phyloP scores from a whole-genome alignment of 2,329 filamentous ascomycete genomes.

The Talaromyces sp. region DNA sequence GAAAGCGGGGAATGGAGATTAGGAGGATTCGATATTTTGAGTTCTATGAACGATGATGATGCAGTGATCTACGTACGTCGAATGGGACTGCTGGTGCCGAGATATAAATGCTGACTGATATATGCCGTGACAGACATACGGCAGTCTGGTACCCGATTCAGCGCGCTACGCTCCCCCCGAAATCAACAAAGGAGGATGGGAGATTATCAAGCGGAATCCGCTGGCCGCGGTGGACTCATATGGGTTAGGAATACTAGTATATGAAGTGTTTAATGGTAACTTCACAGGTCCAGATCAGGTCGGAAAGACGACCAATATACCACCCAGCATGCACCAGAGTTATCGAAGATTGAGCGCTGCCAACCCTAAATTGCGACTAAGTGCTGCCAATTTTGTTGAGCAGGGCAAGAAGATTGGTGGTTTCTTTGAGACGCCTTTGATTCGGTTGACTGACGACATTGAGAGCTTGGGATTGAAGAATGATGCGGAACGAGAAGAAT shows the following conservation, averaged over 20 bases:
- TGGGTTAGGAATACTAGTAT: slow-evolving; percentile 75
- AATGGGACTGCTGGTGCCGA: slow-evolving; percentile 1
- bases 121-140: slow-evolving; percentile 61
- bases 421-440: slow-evolving; percentile 90
- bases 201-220: slow-evolving; percentile 76
- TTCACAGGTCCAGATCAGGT: slow-evolving; percentile 73
- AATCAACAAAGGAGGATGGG: slow-evolving; percentile 82
- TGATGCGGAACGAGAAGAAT: slow-evolving; percentile 75
- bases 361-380: slow-evolving; percentile 83
- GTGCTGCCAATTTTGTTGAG: slow-evolving; percentile 78
- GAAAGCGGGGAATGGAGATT: slow-evolving; percentile 98
- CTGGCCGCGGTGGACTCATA: slow-evolving; percentile 81
- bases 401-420: slow-evolving; percentile 75
- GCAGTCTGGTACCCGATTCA: slow-evolving; percentile 79
- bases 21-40: slow-evolving; percentile 86
- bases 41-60: slow-evolving; percentile 93
- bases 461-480: slow-evolving; percentile 88
- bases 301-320: slow-evolving; percentile 78
- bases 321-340: slow-evolving; percentile 79
- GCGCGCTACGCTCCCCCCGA: slow-evolving; percentile 83
- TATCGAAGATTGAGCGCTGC: slow-evolving; percentile 86
- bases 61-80: slow-evolving; percentile 73
- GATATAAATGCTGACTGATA: slow-evolving; percentile 16
- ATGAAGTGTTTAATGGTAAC: slow-evolving; percentile 85
- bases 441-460: slow-evolving; percentile 86